These are phyloP conservation scores for Pachyrhizus erosus DNA, from an alignment of 306 rosid species.

Conservation along the genomic window DNA sequence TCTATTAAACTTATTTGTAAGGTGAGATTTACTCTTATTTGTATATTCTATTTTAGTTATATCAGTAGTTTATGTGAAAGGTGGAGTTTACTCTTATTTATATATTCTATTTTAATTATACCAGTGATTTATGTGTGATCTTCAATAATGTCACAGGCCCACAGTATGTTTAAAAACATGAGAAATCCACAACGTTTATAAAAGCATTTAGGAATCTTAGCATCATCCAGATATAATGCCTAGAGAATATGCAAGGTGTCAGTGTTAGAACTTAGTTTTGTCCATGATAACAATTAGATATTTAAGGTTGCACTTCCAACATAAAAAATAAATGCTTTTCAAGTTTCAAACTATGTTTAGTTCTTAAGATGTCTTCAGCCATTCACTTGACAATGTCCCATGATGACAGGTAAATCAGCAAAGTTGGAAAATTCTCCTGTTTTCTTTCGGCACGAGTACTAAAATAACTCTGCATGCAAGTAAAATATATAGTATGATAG, in stretches of 20 bases:
- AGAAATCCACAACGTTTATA: not conserved
- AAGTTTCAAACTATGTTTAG: not conserved
- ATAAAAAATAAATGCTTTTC: not conserved
- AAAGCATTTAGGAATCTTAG: not conserved
- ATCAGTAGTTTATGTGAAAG: too few species aligned
- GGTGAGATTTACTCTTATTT: too few species aligned
- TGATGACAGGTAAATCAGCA: not conserved
- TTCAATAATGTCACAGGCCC: not conserved
- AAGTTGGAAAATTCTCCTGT: not conserved
- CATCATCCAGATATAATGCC: constrained; percentile 2
- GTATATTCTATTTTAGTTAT: too few species aligned
- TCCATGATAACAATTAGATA: not conserved
- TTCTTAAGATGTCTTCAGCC: not conserved
- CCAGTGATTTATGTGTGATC: too few species aligned
- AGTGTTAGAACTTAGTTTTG: not conserved
- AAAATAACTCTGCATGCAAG: not conserved
- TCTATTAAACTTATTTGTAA: too few species aligned
- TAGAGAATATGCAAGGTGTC: not conserved
- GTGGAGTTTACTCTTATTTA: too few species aligned
- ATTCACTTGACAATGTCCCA: not conserved
- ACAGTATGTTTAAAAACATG: not conserved
- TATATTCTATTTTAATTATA: too few species aligned
- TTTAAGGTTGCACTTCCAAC: not conserved
- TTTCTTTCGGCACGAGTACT: not conserved
- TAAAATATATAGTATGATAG: not conserved